Conservation (phyloP, 352 stramenopile genomes). For the Globisporangium nodosum region DNA sequence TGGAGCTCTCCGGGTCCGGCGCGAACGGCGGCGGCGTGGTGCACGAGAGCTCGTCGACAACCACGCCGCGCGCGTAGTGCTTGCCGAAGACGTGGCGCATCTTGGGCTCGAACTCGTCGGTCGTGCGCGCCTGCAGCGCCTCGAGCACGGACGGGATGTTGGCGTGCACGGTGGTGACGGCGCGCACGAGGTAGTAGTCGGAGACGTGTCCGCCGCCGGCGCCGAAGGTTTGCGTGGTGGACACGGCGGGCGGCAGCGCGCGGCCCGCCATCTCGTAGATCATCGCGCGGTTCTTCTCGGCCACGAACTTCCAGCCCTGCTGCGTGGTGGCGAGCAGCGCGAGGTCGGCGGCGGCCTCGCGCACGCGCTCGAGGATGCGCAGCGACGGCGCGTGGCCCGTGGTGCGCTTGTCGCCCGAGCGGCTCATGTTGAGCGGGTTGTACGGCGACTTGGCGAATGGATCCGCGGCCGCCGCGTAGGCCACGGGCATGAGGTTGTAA, state of each 20-base stretch:
- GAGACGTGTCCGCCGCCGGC: conserved; percentile 37
- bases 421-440: conserved; percentile 44
- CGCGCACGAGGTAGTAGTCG: conserved; percentile 65
- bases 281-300: conserved; percentile 45
- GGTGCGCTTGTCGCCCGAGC: conserved; percentile 37
- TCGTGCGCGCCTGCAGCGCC: conserved; percentile 37
- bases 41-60: conserved; percentile 58
- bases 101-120: conserved; percentile 36
- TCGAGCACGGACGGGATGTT: conserved; percentile 41
- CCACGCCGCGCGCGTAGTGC: conserved; percentile 41
- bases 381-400: conserved; percentile 47
- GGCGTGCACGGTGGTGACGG: conserved; percentile 46
- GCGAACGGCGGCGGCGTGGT: conserved; percentile 46
- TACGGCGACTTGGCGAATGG: conserved; percentile 38
- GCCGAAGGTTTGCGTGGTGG: conserved; percentile 42
- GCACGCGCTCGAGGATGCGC: conserved; percentile 59
- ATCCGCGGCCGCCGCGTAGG: conserved; percentile 8
- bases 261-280: conserved; percentile 58
- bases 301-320: conserved; percentile 43
- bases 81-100: conserved; percentile 62
- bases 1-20: conserved; percentile 18
- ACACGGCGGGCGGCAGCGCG: conserved; percentile 33
- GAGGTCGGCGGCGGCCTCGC: conserved; percentile 49
- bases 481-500: conserved; percentile 8
- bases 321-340: conserved; percentile 35